Evolutionary conservation across 2,329 filamentous ascomycete genomes (phyloP).

Genomic region (Dactylonectria estremocensis): DNA sequence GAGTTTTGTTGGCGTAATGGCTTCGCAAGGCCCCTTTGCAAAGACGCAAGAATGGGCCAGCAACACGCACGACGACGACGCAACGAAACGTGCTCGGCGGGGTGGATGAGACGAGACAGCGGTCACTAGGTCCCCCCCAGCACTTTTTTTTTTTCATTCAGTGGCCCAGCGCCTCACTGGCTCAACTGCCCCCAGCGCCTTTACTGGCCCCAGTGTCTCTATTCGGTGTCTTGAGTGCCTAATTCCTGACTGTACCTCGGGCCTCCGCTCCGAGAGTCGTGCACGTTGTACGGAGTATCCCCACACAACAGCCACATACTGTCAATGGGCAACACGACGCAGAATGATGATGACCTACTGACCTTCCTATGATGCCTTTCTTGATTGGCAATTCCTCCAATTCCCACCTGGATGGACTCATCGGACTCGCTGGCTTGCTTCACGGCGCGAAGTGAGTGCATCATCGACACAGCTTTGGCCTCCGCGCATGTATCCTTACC

Average conservation of each 20-base stretch:
- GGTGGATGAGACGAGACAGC: conserved; percentile 44
- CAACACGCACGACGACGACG: conserved; percentile 38
- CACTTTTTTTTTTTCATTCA: too few relatives aligned
- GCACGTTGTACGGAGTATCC: neutral
- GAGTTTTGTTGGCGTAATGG: conserved; percentile 43
- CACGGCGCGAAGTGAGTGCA: neutral
- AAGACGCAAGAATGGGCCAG: conserved; percentile 37
- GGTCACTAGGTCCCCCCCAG: neutral
- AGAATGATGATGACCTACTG: too few relatives aligned
- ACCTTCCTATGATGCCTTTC: neutral
- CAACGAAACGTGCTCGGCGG: conserved; percentile 45
- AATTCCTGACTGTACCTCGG: neutral
- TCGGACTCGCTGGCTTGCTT: neutral
- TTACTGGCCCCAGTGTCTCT: conserved; percentile 19
- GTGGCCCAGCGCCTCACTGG: neutral
- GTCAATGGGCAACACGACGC: too few relatives aligned
- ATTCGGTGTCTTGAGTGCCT: too few relatives aligned
- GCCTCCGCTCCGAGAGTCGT: neutral
- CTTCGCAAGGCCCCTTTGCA: conserved; percentile 37
- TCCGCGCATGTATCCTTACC: conserved; percentile 1
- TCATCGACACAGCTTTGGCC: conserved; percentile 4
- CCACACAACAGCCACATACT: neutral
- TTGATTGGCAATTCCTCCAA: neutral
- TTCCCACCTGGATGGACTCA: conserved; percentile 2
- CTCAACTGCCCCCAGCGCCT: neutral